These are phyloP conservation scores for Pouteria glomerata DNA, from an alignment of 148 eudicot genomes.

Conservation along the genomic window DNA sequence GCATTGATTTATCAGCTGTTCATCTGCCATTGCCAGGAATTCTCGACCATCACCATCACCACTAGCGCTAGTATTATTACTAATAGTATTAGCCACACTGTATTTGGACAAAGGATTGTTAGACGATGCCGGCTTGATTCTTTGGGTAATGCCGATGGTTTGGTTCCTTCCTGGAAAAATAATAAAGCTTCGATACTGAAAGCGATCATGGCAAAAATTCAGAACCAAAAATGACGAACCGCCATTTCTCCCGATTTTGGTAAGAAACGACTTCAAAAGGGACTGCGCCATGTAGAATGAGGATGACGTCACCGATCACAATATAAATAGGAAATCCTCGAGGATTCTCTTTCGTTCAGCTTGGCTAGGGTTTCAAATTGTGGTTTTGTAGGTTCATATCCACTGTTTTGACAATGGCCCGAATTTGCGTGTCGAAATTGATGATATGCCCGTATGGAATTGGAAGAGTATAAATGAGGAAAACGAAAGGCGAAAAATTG, in stretches of 20 bases:
- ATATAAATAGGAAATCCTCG: too few species aligned
- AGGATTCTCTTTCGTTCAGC: too few species aligned
- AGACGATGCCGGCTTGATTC: not conserved
- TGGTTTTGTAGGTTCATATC: too few species aligned
- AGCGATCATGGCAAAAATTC: not conserved
- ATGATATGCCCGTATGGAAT: too few species aligned
- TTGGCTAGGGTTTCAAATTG: too few species aligned
- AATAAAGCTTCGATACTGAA: not conserved
- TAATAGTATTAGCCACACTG: not conserved
- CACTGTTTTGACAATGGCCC: too few species aligned
- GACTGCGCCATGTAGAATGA: too few species aligned
- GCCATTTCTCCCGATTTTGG: slow-evolving; percentile 10
- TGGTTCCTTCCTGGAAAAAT: not conserved
- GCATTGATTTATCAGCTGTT: slow-evolving; percentile 65
- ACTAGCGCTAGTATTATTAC: not conserved
- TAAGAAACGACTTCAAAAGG: slow-evolving; percentile 9
- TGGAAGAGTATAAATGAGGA: too few species aligned
- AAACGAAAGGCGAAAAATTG: too few species aligned
- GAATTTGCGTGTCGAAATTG: too few species aligned
- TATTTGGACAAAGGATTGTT: not conserved
- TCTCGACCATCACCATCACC: slow-evolving; percentile 19
- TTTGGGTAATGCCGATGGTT: too few species aligned
- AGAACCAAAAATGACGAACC: not conserved
- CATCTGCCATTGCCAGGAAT: slow-evolving; percentile 54
- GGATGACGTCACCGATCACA: too few species aligned